A percentile compares a stretch with the other conserved stretches of the same genome.
Conservation (phyloP, 495 filamentous ascomycete species). For the Talaromyces thailandensis region DNA sequence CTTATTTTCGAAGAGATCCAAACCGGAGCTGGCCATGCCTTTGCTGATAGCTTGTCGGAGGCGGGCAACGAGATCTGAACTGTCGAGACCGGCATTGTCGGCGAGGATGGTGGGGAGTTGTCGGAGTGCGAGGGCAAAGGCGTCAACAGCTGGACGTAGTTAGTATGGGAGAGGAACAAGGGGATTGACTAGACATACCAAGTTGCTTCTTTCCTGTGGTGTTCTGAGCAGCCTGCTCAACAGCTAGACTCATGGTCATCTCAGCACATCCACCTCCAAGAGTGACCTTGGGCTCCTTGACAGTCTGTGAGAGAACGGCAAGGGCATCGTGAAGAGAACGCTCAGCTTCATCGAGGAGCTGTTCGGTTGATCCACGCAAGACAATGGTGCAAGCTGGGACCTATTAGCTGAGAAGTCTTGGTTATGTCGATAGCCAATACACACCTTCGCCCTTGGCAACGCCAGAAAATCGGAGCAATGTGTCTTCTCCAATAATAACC, state of each 20-base stretch:
- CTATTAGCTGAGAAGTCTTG: not conserved
- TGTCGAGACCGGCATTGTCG: conserved; percentile 94
- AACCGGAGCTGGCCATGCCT: conserved; percentile 81
- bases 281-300: conserved; percentile 87
- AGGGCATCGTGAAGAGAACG: conserved; percentile 92
- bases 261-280: conserved; percentile 94
- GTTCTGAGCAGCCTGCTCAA: conserved; percentile 88
- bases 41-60: conserved; percentile 90
- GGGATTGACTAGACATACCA: not conserved
- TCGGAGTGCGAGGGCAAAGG: conserved; percentile 79
- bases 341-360: conserved; percentile 94
- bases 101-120: conserved; percentile 95
- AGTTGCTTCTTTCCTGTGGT: conserved; percentile 94
- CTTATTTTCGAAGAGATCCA: conserved; percentile 83
- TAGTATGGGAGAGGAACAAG: not conserved
- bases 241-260: conserved; percentile 98
- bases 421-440: not conserved
- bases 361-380: conserved; percentile 89
- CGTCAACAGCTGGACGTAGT: conserved; percentile 58
- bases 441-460: conserved; percentile 70
- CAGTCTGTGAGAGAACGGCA: conserved; percentile 93
- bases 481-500: conserved; percentile 95
- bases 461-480: conserved; percentile 92
- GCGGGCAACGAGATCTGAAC: conserved; percentile 83
- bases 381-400: conserved; percentile 81